These are phyloP conservation scores for Phytophthora sp. DNA, from an alignment of 352 stramenopile genomes.

Conservation along the genomic window DNA sequence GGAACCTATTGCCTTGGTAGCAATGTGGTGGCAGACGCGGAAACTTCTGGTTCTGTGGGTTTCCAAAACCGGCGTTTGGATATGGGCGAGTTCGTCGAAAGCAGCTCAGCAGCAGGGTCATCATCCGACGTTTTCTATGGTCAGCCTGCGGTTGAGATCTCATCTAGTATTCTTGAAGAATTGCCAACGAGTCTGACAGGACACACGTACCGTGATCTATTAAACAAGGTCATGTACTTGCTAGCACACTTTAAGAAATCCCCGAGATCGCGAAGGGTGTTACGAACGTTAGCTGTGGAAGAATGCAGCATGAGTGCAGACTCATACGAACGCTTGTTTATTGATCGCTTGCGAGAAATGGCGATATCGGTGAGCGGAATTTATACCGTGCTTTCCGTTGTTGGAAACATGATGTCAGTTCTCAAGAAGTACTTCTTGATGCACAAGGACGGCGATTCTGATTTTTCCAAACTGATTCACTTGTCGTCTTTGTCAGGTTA, in stretches of 20 bases:
- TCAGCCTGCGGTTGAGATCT: conserved; percentile 24
- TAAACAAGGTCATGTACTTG: conserved; percentile 71
- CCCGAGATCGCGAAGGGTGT: conserved; percentile 41
- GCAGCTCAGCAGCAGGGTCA: conserved; percentile 13
- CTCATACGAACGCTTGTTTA: conserved; percentile 52
- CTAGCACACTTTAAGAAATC: conserved; percentile 76
- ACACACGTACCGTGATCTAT: conserved; percentile 68
- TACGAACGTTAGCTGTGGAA: conserved; percentile 54
- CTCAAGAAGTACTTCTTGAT: conserved; percentile 70
- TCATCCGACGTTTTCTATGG: conserved; percentile 35
- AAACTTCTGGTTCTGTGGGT: not conserved
- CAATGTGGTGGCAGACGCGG: conserved; percentile 15
- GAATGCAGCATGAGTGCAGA: conserved; percentile 51
- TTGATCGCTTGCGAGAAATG: conserved; percentile 40
- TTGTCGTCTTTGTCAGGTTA: conserved; percentile 67
- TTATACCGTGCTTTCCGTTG: conserved; percentile 53
- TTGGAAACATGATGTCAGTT: conserved; percentile 56
- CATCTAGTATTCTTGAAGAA: conserved; percentile 61
- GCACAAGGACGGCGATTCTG: conserved; percentile 59
- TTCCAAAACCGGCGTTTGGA: conserved; percentile 44
- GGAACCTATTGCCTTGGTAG: conserved; percentile 37
- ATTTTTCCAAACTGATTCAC: conserved; percentile 78
- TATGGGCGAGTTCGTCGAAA: conserved; percentile 48
- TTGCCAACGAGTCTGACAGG: conserved; percentile 65
- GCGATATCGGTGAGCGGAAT: conserved; percentile 55